These are phyloP conservation scores for Hansfordia pulvinata DNA, from an alignment of 2,329 filamentous ascomycete species.

Conservation along the genomic window DNA sequence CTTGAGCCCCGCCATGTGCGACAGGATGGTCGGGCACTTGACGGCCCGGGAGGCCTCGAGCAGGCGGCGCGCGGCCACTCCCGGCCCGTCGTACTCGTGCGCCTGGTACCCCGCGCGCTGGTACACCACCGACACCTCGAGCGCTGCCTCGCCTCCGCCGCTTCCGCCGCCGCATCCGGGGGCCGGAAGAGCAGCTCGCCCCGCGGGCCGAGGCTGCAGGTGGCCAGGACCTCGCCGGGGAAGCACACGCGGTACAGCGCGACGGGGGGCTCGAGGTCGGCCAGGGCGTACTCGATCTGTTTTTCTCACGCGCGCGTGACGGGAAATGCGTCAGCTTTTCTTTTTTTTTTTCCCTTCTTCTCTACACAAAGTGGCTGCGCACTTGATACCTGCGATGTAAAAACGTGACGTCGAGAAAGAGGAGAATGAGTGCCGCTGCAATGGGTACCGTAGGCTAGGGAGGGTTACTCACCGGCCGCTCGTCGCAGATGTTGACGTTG, in stretches of 20 bases:
- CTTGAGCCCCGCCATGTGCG: constrained; percentile 26
- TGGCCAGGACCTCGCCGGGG: constrained; percentile 14
- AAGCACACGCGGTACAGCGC: constrained; percentile 22
- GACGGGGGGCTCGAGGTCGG: constrained; percentile 16
- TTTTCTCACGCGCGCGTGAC: too few species aligned
- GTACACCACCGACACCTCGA: constrained; percentile 27
- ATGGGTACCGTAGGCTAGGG: too few species aligned
- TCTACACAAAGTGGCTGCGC: too few species aligned
- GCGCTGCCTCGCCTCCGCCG: constrained; percentile 4
- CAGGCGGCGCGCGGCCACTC: constrained; percentile 15
- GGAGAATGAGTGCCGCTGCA: too few species aligned
- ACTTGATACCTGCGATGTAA: too few species aligned
- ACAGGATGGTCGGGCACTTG: constrained; percentile 26
- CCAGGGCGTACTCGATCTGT: constrained; percentile 28
- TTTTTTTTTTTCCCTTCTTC: too few species aligned
- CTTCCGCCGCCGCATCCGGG: too few species aligned
- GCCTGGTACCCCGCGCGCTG: constrained; percentile 26
- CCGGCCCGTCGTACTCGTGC: constrained; percentile 20
- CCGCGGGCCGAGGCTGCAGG: constrained; percentile 15
- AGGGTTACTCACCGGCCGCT: too few species aligned
- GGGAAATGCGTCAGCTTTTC: too few species aligned
- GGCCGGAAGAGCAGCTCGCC: constrained; percentile 22
- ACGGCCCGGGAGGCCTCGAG: constrained; percentile 25
- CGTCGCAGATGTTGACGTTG: constrained; percentile 29
- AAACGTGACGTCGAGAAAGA: too few species aligned